Evolutionary conservation across 371 early-diverging fungal genomes (phyloP), one percentile per base, ranked within the genome.

Genomic region (Mortierella sp.): DNA sequence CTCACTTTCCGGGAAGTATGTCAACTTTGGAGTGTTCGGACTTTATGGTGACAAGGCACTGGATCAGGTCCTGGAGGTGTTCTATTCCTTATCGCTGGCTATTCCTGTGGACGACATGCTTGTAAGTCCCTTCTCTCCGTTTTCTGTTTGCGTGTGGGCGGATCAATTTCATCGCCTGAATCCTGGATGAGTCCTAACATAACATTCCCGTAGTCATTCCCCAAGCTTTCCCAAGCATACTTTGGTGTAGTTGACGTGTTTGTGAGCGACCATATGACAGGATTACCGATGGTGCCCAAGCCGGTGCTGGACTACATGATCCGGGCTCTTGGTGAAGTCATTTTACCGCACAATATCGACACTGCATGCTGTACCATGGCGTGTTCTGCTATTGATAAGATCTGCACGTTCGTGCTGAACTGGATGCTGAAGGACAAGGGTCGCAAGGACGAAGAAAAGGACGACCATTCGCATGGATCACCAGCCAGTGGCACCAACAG

Each of bases 11-110:
- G 96, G 96, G 37, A 86, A 90, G 54, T 96, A 96, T 67, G 91
- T 94, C 58, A 93, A 93, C 52, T 94, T 96, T 82, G 96, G 96
- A 3, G 93, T 96, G 21, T 94, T 96, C 79, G 89, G 87, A 66
- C 81, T 96, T 28, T 96, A 96, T 67, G 89, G 90, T 55, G 97
- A 96, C 71, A 87, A 87, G n/a, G 90, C 95, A 2, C 82, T 95
- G 47, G 89, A 88, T 29, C 83, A 87, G 12, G 91, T 92, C 7
- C 82, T 94, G 34, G 80, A 83, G 10, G 83, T 89, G 34, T 79
- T 87, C 49, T 89, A 91, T 54, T 87, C 89, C 64, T 77, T 96
- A 50, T 84, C 94, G 81, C 77, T 89, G 28, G 83, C 80, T 54
- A 82, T 92, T 16, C 94, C 96, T 2, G 63, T 91, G 24, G 62